Evolutionary conservation across 225 moss, liverwort and hornwort genomes (phyloP).

Genomic region (Physcomitrellopsis africana): DNA sequence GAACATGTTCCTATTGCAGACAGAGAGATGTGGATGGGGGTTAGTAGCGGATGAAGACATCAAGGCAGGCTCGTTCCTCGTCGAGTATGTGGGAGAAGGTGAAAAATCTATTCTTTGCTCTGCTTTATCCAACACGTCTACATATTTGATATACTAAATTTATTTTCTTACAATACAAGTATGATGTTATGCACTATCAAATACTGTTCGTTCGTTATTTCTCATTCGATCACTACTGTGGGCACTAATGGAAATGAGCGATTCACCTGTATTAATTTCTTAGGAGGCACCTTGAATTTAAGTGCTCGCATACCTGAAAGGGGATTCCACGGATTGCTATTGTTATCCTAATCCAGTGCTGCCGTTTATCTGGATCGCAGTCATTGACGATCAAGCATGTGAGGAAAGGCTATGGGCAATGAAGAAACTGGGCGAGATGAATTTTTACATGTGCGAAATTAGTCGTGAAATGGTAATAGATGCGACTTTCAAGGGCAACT

Average conservation of each 20-base stretch:
- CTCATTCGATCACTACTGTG: no score
- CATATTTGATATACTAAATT: neutral
- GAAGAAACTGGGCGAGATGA: conserved; percentile 76
- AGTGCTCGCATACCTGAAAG: neutral
- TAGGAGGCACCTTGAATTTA: no score
- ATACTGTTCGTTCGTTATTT: neutral
- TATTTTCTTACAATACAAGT: conserved; percentile 7
- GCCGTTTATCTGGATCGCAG: conserved; percentile 34
- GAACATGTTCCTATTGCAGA: conserved; percentile 51
- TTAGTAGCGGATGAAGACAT: conserved; percentile 80
- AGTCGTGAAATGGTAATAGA: conserved; percentile 85
- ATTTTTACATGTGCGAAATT: conserved; percentile 90
- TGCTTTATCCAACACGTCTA: neutral
- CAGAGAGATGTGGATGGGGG: conserved; percentile 85
- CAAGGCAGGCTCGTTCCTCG: conserved; percentile 76
- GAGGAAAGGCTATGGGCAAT: conserved; percentile 79
- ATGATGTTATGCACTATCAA: neutral
- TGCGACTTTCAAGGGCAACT: conserved; percentile 81
- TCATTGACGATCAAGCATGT: conserved; percentile 76
- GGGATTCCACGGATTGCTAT: neutral
- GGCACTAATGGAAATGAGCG: no score
- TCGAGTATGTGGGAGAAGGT: conserved; percentile 95
- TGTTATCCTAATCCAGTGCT: neutral
- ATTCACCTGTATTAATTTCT: no score
- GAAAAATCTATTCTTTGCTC: conserved; percentile 20